These are phyloP conservation scores for Nannizzia gypsea DNA, from an alignment of 2,329 filamentous ascomycete genomes.

Conservation along the genomic window DNA sequence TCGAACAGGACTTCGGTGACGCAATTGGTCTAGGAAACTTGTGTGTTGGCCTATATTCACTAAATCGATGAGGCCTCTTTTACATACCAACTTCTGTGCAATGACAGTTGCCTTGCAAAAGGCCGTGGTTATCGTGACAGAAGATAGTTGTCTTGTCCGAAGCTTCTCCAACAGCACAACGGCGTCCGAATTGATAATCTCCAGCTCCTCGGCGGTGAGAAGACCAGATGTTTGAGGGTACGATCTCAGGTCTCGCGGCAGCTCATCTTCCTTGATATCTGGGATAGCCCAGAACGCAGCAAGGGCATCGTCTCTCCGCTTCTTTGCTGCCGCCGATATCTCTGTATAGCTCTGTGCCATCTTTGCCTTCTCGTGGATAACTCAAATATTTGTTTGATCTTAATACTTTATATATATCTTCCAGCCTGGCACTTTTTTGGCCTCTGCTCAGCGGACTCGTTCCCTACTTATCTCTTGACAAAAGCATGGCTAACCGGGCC, in stretches of 20 bases:
- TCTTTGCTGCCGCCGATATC: conserved; percentile 27
- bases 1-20: conserved; percentile 47
- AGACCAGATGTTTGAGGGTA: conserved; percentile 40
- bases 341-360: conserved; percentile 28
- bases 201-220: conserved; percentile 43
- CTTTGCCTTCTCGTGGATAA: not conserved
- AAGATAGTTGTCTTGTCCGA: conserved; percentile 19
- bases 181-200: conserved; percentile 36
- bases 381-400: too few species aligned
- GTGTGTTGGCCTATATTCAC: not conserved
- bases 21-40: conserved; percentile 45
- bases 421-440: too few species aligned
- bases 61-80: not conserved
- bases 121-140: conserved; percentile 12
- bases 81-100: conserved; percentile 23
- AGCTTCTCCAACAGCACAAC: conserved; percentile 27
- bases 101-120: conserved; percentile 33
- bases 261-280: conserved; percentile 12
- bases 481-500: not conserved
- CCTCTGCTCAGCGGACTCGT: too few species aligned
- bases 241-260: conserved; percentile 14
- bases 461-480: too few species aligned
- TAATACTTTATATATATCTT: too few species aligned
- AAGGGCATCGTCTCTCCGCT: conserved; percentile 23
- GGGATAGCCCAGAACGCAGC: conserved; percentile 16